Percentiles rank a stretch among this genome's conserved stretches.
Conservation (phyloP, 2,329 filamentous ascomycete species). For the Pseudogymnoascus sp. region DNA sequence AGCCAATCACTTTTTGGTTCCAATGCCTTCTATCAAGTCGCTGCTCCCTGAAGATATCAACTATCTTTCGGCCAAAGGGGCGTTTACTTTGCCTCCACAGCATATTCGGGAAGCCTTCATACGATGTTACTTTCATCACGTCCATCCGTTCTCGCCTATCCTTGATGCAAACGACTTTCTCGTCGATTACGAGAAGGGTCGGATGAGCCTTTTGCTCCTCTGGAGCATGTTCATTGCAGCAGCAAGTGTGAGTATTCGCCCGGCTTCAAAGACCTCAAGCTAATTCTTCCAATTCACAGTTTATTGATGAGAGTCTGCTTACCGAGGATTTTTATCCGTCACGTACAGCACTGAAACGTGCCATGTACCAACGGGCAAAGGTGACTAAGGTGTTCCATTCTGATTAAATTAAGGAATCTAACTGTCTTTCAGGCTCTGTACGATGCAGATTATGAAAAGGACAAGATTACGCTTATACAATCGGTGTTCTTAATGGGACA, state of each 20-base stretch:
- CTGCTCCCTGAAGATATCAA: constrained; percentile 19
- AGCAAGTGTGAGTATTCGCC: constrained; percentile 24
- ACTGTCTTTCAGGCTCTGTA: constrained; percentile 18
- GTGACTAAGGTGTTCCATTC: constrained; percentile 13
- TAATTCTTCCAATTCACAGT: constrained; percentile 6
- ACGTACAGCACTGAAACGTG: constrained; percentile 30
- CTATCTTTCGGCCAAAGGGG: constrained; percentile 28
- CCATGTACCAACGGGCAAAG: constrained; percentile 32
- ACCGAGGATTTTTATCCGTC: constrained; percentile 19
- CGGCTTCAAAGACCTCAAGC: neutral
- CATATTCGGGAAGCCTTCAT: constrained; percentile 27
- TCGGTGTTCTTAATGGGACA: constrained; percentile 35
- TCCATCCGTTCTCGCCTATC: constrained; percentile 32
- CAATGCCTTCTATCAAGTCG: neutral
- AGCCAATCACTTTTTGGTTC: neutral
- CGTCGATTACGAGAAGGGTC: constrained; percentile 21
- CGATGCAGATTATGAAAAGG: constrained; percentile 30
- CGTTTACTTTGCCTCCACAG: constrained; percentile 27
- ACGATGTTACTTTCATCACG: constrained; percentile 30
- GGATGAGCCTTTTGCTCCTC: constrained; percentile 30
- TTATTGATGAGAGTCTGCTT: constrained; percentile 12
- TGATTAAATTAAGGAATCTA: neutral
- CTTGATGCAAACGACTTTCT: constrained; percentile 28
- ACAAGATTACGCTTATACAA: constrained; percentile 35
- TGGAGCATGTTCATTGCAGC: constrained; percentile 30